phyloP scores from a whole-genome alignment of 768 basidiomycete species.

The Boletales sp. region DNA sequence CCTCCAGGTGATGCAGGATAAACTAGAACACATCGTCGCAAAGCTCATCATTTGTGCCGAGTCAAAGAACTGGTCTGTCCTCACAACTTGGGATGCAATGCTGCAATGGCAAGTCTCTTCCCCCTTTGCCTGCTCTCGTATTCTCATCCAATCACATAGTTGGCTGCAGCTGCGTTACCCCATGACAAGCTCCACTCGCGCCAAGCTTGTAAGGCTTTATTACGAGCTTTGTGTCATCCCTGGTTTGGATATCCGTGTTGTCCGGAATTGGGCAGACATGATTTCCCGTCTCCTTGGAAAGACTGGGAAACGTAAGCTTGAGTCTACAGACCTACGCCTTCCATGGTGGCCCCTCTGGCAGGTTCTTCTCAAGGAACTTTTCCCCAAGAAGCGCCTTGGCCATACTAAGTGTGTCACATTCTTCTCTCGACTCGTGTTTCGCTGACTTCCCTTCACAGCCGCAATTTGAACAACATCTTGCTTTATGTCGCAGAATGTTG shows the following conservation, averaged over 20 bases:
- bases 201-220: constrained; percentile 68
- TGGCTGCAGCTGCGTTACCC: constrained; percentile 85
- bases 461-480: constrained; percentile 67
- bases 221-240: constrained; percentile 77
- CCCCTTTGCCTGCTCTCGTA: not conserved
- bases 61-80: constrained; percentile 68
- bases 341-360: constrained; percentile 79
- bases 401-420: constrained; percentile 51
- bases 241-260: constrained; percentile 67
- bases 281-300: constrained; percentile 68
- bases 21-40: constrained; percentile 65
- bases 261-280: constrained; percentile 78
- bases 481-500: constrained; percentile 72
- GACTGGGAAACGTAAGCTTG: constrained; percentile 66
- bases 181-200: constrained; percentile 62
- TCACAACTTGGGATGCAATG: constrained; percentile 76
- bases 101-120: constrained; percentile 60
- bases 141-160: constrained; percentile 35
- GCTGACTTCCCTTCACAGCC: constrained; percentile 31
- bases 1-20: constrained; percentile 64
- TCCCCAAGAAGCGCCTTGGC: constrained; percentile 61
- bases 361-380: constrained; percentile 67
- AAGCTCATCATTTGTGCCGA: constrained; percentile 70
- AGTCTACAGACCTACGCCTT: constrained; percentile 61
- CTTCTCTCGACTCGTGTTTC: not conserved